Conservation (phyloP, 23 red algal species). For the Gracilaria domingensis region DNA sequence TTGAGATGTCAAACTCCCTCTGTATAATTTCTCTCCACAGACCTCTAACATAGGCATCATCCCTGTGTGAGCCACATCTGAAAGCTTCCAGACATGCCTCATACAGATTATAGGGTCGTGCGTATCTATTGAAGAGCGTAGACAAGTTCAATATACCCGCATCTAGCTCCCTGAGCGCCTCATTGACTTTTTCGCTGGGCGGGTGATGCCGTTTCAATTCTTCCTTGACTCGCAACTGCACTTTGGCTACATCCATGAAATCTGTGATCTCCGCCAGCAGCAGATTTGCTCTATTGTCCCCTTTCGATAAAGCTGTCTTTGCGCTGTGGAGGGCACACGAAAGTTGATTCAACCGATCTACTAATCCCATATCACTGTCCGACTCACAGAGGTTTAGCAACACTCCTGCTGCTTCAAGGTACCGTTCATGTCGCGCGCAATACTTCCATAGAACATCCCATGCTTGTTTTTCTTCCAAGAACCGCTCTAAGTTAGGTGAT, state of each 20-base stretch:
- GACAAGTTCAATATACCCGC: constrained; percentile 66
- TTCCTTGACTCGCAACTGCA: constrained; percentile 80
- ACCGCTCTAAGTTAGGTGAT: constrained; percentile 51
- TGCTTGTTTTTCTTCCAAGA: constrained; percentile 66
- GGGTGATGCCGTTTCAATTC: constrained; percentile 53
- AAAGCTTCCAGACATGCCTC: constrained; percentile 79
- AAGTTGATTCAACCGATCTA: constrained; percentile 76
- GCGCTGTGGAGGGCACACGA: constrained; percentile 85
- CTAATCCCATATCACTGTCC: constrained; percentile 29
- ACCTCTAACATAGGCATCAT: constrained; percentile 64
- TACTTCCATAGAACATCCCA: constrained; percentile 85
- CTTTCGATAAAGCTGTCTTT: constrained; percentile 66
- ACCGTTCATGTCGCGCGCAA: constrained; percentile 77
- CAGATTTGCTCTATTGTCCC: constrained; percentile 61
- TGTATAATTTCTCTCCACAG: constrained; percentile 79
- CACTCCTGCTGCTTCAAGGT: constrained; percentile 82
- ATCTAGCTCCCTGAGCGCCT: constrained; percentile 58
- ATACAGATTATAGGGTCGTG: constrained; percentile 75
- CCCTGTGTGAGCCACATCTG: constrained; percentile 78
- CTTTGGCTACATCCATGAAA: constrained; percentile 85
- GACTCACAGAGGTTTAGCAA: constrained; percentile 65
- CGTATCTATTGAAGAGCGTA: constrained; percentile 83
- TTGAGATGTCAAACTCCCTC: constrained; percentile 42
- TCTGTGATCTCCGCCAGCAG: constrained; percentile 79
- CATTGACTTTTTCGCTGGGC: constrained; percentile 20